Evolutionary conservation across 495 filamentous ascomycete species (phyloP).

Genomic region (Talaromyces adpressus): DNA sequence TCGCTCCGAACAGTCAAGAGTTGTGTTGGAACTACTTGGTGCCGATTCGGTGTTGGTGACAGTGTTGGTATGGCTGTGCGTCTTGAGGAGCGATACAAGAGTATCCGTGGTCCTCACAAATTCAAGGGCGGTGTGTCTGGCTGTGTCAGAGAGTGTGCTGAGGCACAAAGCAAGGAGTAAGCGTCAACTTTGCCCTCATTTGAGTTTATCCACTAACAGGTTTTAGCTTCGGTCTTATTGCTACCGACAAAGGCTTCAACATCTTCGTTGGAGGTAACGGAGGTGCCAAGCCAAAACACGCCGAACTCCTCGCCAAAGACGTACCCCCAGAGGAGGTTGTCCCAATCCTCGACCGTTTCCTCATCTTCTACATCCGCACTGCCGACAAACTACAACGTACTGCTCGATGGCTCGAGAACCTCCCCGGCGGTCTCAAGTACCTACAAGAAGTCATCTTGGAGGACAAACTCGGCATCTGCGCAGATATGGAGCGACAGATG

Average conservation of each 20-base stretch:
- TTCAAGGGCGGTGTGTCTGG: conserved; percentile 90
- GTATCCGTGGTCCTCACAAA: conserved; percentile 84
- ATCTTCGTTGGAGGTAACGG: conserved; percentile 93
- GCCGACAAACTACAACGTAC: conserved; percentile 94
- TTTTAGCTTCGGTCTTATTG: conserved; percentile 79
- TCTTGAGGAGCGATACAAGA: conserved; percentile 92
- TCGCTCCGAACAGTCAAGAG: conserved; percentile 87
- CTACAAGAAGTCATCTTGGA: conserved; percentile 78
- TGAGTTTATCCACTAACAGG: not conserved
- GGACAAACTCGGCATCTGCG: conserved; percentile 83
- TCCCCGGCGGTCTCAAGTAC: conserved; percentile 83
- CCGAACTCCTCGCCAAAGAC: conserved; percentile 85
- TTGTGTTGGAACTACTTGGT: conserved; percentile 95
- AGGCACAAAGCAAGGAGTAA: conserved; percentile 92
- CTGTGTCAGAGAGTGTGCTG: conserved; percentile 90
- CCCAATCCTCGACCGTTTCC: conserved; percentile 82
- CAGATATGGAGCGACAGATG: conserved; percentile 87
- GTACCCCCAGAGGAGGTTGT: conserved; percentile 80
- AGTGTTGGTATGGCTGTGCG: conserved; percentile 96
- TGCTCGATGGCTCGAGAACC: conserved; percentile 82
- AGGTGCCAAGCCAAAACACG: conserved; percentile 79
- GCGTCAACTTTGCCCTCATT: conserved; percentile 12
- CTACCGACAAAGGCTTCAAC: conserved; percentile 93
- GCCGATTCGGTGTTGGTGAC: conserved; percentile 86
- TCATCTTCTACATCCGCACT: conserved; percentile 95